Evolutionary conservation across 495 filamentous ascomycete species (phyloP).

Genomic region (Pseudotulostoma volvatum): DNA sequence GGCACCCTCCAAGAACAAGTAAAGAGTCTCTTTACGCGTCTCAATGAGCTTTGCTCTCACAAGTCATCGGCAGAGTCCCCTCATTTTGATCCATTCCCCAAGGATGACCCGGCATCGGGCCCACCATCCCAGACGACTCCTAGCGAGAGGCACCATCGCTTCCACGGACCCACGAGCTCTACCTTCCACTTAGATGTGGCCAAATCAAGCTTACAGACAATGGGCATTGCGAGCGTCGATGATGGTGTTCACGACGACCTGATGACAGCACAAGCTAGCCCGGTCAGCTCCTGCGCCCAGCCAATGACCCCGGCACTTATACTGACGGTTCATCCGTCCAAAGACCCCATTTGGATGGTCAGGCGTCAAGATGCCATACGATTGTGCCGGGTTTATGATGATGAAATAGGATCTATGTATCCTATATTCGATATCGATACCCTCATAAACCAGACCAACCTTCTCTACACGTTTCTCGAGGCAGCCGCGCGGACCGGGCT

Average conservation of each 20-base stretch:
- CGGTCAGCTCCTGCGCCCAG: slow-evolving; percentile 35
- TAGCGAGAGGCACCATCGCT: slow-evolving; percentile 41
- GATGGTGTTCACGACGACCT: slow-evolving; percentile 41
- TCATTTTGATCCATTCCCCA: slow-evolving; percentile 21
- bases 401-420: slow-evolving; percentile 80
- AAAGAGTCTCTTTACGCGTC: slow-evolving; percentile 49
- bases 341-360: slow-evolving; percentile 64
- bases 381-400: slow-evolving; percentile 56
- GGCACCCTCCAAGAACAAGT: slow-evolving; percentile 69
- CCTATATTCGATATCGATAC: slow-evolving; percentile 57
- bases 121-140: slow-evolving; percentile 13
- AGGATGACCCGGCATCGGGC: slow-evolving; percentile 22
- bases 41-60: slow-evolving; percentile 45
- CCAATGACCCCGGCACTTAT: slow-evolving; percentile 23
- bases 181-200: slow-evolving; percentile 78
- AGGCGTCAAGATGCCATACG: slow-evolving; percentile 54
- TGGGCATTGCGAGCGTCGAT: slow-evolving; percentile 54
- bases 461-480: slow-evolving; percentile 56
- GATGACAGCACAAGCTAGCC: slow-evolving; percentile 32
- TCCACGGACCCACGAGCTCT: slow-evolving; percentile 74
- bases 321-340: slow-evolving; percentile 25
- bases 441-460: slow-evolving; percentile 44
- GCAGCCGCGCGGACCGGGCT: slow-evolving; percentile 42
- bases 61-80: slow-evolving; percentile 20
- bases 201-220: slow-evolving; percentile 69